Evolutionary conservation across 306 rosid species (phyloP).

Genomic region (Hippophae rhamnoides): DNA sequence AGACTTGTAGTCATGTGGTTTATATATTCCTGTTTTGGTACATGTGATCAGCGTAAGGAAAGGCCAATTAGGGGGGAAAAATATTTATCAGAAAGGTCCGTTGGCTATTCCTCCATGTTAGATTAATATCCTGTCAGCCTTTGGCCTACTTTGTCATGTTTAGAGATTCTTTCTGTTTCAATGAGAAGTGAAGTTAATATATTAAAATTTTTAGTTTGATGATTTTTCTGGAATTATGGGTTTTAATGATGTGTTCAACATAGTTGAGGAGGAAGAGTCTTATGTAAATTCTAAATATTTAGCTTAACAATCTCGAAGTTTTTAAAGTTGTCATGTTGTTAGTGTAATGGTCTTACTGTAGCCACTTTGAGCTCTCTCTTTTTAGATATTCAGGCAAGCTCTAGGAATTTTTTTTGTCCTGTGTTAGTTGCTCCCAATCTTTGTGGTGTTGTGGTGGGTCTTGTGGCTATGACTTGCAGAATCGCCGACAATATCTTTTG

Average conservation of each 20-base stretch:
- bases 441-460: too few relatives aligned
- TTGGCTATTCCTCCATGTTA: slow-evolving; percentile 14
- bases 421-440: too few relatives aligned
- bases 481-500: too few relatives aligned
- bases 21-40: background rate
- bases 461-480: too few relatives aligned
- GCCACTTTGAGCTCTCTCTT: too few relatives aligned
- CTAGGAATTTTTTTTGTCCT: too few relatives aligned
- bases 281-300: background rate
- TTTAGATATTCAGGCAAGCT: too few relatives aligned
- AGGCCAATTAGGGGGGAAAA: slow-evolving; percentile 26
- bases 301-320: too few relatives aligned
- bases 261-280: background rate
- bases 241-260: background rate
- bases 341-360: too few relatives aligned
- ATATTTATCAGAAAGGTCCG: slow-evolving; percentile 2
- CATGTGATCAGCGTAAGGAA: slow-evolving; percentile 41
- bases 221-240: background rate
- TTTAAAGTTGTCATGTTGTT: too few relatives aligned
- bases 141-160: slow-evolving; percentile 1
- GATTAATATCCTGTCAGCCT: slow-evolving; percentile 11
- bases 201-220: background rate
- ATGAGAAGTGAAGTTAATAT: background rate
- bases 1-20: slow-evolving; percentile 17
- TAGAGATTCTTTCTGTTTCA: slow-evolving; percentile 2